Conservation (phyloP, 305 asterid genomes). For the Fraxinus sp. region DNA sequence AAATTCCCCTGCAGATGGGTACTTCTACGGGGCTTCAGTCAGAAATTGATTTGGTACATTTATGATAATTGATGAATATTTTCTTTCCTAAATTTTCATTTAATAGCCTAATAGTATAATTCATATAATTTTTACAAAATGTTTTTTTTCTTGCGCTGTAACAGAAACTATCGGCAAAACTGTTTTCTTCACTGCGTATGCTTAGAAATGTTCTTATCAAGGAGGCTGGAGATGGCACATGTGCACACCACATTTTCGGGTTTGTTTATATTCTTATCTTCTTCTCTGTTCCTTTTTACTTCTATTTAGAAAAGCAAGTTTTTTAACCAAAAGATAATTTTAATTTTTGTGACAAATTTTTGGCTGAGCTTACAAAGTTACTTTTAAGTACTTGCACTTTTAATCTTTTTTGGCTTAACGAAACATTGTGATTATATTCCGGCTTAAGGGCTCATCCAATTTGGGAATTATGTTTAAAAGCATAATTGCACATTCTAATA, state of each 20-base stretch:
- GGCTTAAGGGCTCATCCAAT: neutral
- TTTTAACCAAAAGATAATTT: neutral
- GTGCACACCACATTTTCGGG: conserved; percentile 75
- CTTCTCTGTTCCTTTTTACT: conserved; percentile 10
- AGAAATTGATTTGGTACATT: conserved; percentile 55
- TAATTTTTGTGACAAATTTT: neutral
- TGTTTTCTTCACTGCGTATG: conserved; percentile 54
- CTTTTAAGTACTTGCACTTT: neutral
- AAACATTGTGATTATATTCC: neutral
- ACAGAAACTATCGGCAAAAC: conserved; percentile 64
- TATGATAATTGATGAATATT: conserved; percentile 11
- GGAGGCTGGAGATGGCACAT: conserved; percentile 63
- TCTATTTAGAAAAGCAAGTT: neutral
- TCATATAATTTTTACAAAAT: neutral
- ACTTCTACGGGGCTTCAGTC: conserved; percentile 53
- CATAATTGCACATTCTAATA: conserved; percentile 16
- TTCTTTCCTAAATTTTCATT: conserved; percentile 1
- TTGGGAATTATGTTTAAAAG: conserved; percentile 4
- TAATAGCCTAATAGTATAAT: neutral
- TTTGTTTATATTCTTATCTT: conserved; percentile 23
- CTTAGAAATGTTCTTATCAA: conserved; percentile 60
- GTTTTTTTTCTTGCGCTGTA: conserved; percentile 5
- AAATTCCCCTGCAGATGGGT: conserved; percentile 37
- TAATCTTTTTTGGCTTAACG: neutral
- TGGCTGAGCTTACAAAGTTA: neutral